Percentiles rank a stretch among this genome's conserved stretches.
Conservation (phyloP, 2,329 filamentous ascomycete genomes). For the Colletotrichum sp. region DNA sequence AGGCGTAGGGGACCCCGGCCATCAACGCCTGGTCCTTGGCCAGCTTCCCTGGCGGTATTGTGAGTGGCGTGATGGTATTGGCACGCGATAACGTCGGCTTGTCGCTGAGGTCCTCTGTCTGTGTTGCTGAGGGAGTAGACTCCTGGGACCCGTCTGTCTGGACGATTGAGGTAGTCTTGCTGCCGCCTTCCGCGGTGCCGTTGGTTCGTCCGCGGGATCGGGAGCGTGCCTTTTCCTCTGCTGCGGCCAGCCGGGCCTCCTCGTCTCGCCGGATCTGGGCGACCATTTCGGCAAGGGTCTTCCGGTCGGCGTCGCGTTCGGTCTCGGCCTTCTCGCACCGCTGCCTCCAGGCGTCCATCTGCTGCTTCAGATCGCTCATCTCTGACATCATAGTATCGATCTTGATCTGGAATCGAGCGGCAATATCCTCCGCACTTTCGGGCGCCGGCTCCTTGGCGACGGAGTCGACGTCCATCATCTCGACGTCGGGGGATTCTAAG, state of each 20-base stretch:
- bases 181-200: constrained; percentile 5
- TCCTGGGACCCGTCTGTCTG: not conserved
- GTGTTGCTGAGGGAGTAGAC: constrained; percentile 8
- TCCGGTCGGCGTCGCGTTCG: constrained; percentile 73
- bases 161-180: not conserved
- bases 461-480: constrained; percentile 22
- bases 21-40: constrained; percentile 50
- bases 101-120: constrained; percentile 38
- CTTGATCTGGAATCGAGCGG: constrained; percentile 64
- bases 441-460: constrained; percentile 27
- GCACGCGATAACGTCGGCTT: constrained; percentile 49
- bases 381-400: constrained; percentile 79
- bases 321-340: constrained; percentile 82
- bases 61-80: constrained; percentile 53
- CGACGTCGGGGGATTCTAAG: constrained; percentile 25
- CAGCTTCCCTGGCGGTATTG: constrained; percentile 40
- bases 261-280: constrained; percentile 76
- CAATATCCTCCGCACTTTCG: constrained; percentile 39
- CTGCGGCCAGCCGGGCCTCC: constrained; percentile 51
- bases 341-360: constrained; percentile 78
- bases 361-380: constrained; percentile 79
- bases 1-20: constrained; percentile 75
- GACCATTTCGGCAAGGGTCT: constrained; percentile 86
- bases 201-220: constrained; percentile 30
- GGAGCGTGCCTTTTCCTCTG: constrained; percentile 42